Conservation (phyloP, 352 stramenopile genomes). For the Pilasporangium apinafurcum region DNA sequence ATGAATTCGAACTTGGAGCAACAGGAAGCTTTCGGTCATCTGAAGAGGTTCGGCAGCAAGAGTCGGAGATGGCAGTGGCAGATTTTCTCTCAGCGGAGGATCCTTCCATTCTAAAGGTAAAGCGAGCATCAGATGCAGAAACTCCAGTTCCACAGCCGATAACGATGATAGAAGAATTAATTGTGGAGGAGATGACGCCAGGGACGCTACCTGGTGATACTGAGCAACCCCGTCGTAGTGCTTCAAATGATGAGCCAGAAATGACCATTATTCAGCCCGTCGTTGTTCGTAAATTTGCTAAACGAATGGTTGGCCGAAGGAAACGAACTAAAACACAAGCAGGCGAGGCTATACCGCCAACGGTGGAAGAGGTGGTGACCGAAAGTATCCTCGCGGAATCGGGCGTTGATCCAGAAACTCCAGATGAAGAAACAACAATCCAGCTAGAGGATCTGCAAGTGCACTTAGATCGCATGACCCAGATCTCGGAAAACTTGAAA, state of each 20-base stretch:
- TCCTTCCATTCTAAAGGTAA: too few relatives aligned
- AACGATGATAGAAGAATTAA: slow-evolving; percentile 27
- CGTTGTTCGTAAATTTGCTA: slow-evolving; percentile 38
- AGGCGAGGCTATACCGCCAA: background rate
- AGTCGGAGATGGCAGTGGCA: slow-evolving; percentile 38
- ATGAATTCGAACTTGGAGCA: too few relatives aligned
- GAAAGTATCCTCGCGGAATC: slow-evolving; percentile 16
- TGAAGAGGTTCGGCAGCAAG: slow-evolving; percentile 3
- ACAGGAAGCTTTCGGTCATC: too few relatives aligned
- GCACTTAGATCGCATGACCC: slow-evolving; percentile 70
- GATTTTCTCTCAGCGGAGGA: slow-evolving; percentile 38
- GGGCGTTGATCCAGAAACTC: slow-evolving; percentile 1
- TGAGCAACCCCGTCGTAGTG: slow-evolving; percentile 12
- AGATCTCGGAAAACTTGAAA: slow-evolving; percentile 53
- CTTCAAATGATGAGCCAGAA: slow-evolving; percentile 6
- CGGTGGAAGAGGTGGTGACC: slow-evolving; percentile 13
- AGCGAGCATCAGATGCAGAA: slow-evolving; percentile 9
- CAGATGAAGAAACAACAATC: slow-evolving; percentile 15
- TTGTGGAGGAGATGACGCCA: slow-evolving; percentile 46
- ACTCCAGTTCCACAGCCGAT: background rate
- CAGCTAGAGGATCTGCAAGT: slow-evolving; percentile 63
- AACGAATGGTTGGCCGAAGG: slow-evolving; percentile 26
- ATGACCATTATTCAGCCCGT: slow-evolving; percentile 25
- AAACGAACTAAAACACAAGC: slow-evolving; percentile 17
- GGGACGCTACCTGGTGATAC: slow-evolving; percentile 14